Evolutionary conservation across 2,329 filamentous ascomycete genomes (phyloP).

Genomic region (Fusarium keratoplasticum): DNA sequence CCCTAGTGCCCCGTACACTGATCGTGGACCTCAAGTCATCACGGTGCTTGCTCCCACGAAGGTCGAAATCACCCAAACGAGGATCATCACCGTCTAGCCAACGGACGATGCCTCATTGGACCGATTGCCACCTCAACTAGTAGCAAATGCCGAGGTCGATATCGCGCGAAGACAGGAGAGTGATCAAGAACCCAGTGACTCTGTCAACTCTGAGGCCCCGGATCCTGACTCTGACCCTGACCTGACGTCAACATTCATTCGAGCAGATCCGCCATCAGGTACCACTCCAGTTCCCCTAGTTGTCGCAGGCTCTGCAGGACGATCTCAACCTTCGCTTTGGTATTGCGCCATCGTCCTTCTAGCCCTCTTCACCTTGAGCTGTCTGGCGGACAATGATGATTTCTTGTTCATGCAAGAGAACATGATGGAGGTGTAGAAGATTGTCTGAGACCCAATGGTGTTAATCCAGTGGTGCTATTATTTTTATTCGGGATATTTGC

Average conservation of each 20-base stretch:
- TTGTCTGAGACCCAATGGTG: neutral
- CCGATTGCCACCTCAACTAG: neutral
- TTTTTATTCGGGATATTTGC: constrained; percentile 17
- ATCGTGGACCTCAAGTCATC: constrained; percentile 27
- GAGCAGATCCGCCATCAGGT: neutral
- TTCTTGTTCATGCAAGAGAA: neutral
- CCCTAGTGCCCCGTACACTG: neutral
- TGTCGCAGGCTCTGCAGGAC: constrained; percentile 1
- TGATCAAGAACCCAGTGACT: neutral
- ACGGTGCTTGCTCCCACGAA: constrained; percentile 41
- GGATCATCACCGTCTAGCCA: constrained; percentile 27
- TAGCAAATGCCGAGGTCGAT: neutral
- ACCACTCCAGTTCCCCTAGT: neutral
- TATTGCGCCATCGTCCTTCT: neutral
- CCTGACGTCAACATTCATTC: neutral
- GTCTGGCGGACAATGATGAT: neutral
- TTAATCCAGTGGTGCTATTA: neutral
- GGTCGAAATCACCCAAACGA: constrained; percentile 33
- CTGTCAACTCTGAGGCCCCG: neutral
- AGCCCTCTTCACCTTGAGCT: neutral
- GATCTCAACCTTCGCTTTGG: neutral
- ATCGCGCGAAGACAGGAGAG: constrained; percentile 2
- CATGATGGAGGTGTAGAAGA: neutral
- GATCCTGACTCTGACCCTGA: neutral
- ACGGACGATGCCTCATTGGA: constrained; percentile 18